Conservation (phyloP, 805 yeast genomes). For the Cyberlindnera subsufficiens region DNA sequence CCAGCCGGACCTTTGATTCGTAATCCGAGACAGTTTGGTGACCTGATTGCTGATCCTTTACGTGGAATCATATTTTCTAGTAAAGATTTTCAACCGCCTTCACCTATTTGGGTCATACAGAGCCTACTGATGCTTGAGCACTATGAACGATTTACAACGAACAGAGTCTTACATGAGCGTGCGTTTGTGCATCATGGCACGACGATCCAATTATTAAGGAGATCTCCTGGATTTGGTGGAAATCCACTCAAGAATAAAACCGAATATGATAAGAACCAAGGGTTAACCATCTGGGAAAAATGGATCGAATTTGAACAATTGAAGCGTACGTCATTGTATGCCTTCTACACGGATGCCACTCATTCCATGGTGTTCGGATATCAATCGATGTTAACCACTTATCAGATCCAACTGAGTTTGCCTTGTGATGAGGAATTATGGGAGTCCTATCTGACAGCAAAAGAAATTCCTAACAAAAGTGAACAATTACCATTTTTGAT, state of each 20-base stretch:
- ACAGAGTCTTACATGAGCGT: conserved; percentile 69
- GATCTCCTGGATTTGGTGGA: conserved; percentile 74
- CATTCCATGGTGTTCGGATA: conserved; percentile 81
- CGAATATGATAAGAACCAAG: conserved; percentile 24
- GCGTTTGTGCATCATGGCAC: conserved; percentile 86
- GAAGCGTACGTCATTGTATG: conserved; percentile 75
- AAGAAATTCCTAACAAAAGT: conserved; percentile 21
- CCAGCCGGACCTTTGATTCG: conserved; percentile 11
- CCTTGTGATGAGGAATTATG: conserved; percentile 62
- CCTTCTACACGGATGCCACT: conserved; percentile 73
- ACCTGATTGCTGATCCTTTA: conserved; percentile 40
- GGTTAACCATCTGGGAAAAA: conserved; percentile 40
- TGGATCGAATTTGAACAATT: conserved; percentile 81
- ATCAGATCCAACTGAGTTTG: conserved; percentile 54
- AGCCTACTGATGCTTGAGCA: conserved; percentile 68
- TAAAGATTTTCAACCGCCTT: conserved; percentile 72
- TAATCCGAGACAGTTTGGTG: conserved; percentile 24
- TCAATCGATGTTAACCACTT: conserved; percentile 48
- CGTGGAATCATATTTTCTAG: conserved; percentile 67
- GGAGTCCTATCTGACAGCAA: conserved; percentile 34
- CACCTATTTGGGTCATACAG: conserved; percentile 71
- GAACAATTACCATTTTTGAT: conserved; percentile 41
- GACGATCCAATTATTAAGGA: conserved; percentile 66
- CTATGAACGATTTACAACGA: conserved; percentile 69
- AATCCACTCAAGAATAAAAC: conserved; percentile 40